Base-by-base conservation (phyloP, 2,329 filamentous ascomycete species). In the Penicillium sp. region DNA sequence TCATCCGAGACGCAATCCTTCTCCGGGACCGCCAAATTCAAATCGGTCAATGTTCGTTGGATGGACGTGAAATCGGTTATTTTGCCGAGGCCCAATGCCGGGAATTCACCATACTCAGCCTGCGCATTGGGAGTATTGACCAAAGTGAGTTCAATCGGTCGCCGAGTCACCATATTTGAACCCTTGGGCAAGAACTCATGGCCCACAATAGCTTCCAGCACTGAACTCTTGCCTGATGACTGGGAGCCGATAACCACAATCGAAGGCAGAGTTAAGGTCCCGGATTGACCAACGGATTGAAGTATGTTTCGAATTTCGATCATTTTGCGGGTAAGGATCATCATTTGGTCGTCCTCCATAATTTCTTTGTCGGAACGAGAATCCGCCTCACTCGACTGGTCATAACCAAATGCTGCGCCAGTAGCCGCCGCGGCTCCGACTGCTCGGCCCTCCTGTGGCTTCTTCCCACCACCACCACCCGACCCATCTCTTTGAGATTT, bases 161-260 rank as follows among this genome's bases (percentile, higher is more conserved):
- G 79, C 36, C 94, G 81, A 7, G 93, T 98, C 43, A 98, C 93
- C 93, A 98, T 98, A 63, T 98, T 98, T 37, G 85, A 84, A n/a
- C 93, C 93, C 69, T 98, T 98, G 5, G 93, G 94, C 39, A 98
- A 73, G 58, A 98, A 98, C 61, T 98, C 93, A 64, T 98, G 93
- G 4, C 93, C 94, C 46, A 98, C 94, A 52, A 98, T 95, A 18
- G 93, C 88, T 68, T 98, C 93, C 41, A 98, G 70, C 1, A 98
- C 93, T 1, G 93, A 98, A 64, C 91, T 97, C 74, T 98, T 98
- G 36, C 93, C 93, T 0, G 93, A 97, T 0, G 93, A 98, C 66
- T 98, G 93, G 2, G 93, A 98, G 25, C 93, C 93, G 59, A 98
- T 96, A 34, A 98, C 93, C n/a, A 98, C 93, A 49, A 98, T 98